Percentiles rank a stretch among this genome's conserved stretches.
phyloP scores from a whole-genome alignment of 257 asterid genomes.

The Anisodus acutangulus region DNA sequence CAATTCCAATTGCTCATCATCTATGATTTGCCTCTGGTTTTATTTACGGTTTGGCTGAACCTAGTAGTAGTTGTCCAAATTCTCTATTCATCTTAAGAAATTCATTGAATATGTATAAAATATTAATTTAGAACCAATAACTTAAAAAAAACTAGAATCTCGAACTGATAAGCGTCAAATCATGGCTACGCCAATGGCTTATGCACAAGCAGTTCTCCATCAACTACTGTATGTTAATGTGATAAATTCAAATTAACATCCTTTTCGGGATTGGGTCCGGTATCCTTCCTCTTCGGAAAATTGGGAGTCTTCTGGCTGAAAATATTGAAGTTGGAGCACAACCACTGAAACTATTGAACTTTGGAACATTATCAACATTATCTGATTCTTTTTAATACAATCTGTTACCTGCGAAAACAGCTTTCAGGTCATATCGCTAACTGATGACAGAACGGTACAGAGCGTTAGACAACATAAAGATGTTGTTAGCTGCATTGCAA shows the following conservation, averaged over 20 bases:
- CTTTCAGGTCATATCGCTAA: conserved; percentile 81
- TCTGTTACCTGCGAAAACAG: conserved; percentile 99
- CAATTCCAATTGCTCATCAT: conserved; percentile 95
- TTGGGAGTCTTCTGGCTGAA: conserved; percentile 91
- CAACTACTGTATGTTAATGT: conserved; percentile 77
- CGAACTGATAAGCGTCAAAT: no score
- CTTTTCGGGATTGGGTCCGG: conserved; percentile 90
- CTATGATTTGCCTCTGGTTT: conserved; percentile 68
- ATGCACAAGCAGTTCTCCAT: conserved; percentile 52
- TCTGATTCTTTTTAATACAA: conserved; percentile 77
- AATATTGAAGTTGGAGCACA: no score
- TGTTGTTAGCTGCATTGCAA: conserved; percentile 87
- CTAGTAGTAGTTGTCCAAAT: no score
- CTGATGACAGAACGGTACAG: conserved; percentile 91
- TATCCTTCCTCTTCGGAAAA: conserved; percentile 73
- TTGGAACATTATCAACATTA: conserved; percentile 77
- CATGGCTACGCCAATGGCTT: conserved; percentile 77
- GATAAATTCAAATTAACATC: no score
- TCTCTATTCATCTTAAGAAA: conserved; percentile 76
- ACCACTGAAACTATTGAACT: conserved; percentile 80
- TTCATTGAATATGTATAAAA: no score
- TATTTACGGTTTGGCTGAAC: no score
- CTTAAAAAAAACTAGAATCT: no score
- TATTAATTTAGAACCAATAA: no score
- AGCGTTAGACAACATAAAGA: conserved; percentile 95